These are phyloP conservation scores for Annulohypoxylon moriforme DNA, from an alignment of 495 filamentous ascomycete genomes.

Conservation along the genomic window DNA sequence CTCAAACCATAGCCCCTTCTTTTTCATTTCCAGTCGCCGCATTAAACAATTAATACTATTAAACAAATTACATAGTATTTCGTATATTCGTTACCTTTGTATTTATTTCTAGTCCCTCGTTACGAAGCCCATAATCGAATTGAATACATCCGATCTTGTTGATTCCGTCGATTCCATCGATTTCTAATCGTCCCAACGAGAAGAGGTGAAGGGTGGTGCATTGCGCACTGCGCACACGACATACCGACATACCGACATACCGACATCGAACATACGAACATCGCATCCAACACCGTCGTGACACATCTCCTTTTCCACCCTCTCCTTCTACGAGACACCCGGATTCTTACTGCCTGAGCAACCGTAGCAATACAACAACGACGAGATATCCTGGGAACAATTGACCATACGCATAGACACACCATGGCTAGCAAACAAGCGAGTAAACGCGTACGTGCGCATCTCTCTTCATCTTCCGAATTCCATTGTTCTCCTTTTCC, in stretches of 20 bases:
- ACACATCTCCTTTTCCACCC: constrained; percentile 70
- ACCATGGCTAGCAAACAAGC: constrained; percentile 88
- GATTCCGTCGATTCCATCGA: neutral
- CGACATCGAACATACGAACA: too few species aligned
- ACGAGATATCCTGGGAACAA: constrained; percentile 39
- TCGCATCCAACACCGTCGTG: constrained; percentile 35
- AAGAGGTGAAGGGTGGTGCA: neutral
- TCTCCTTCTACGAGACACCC: constrained; percentile 58
- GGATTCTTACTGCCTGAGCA: neutral
- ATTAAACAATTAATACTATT: neutral
- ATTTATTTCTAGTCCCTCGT: constrained; percentile 20
- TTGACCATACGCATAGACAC: constrained; percentile 66
- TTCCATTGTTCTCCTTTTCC: neutral
- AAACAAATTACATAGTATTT: neutral
- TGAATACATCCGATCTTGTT: neutral
- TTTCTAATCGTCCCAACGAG: constrained; percentile 1
- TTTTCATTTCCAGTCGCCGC: neutral
- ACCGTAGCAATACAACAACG: neutral
- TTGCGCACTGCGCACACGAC: neutral
- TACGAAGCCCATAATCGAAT: neutral
- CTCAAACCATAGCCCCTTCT: constrained; percentile 8
- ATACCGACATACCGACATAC: too few species aligned
- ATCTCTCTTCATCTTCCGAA: constrained; percentile 1
- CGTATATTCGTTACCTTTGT: constrained; percentile 1
- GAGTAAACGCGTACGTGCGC: constrained; percentile 77